Percentiles rank a stretch among this genome's conserved stretches.
phyloP scores from a whole-genome alignment of 306 rosid species.

The Echinosophora koreensis region DNA sequence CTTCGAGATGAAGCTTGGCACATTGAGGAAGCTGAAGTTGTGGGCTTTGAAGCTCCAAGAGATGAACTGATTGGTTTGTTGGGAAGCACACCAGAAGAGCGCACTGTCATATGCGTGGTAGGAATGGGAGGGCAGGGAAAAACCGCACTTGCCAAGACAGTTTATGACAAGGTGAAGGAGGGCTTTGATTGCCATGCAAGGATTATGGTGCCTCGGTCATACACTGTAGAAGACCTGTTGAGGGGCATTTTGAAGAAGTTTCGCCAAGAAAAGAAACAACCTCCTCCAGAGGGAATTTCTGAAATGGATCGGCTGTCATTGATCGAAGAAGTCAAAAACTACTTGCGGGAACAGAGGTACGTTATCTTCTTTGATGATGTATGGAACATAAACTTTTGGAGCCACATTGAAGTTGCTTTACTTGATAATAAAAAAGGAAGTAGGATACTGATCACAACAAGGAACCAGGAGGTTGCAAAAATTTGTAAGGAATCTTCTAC shows the following conservation, averaged over 20 bases:
- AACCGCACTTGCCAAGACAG: slow-evolving; percentile 36
- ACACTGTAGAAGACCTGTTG: neutral
- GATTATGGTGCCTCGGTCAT: slow-evolving; percentile 32
- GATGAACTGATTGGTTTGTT: neutral
- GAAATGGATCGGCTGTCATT: neutral
- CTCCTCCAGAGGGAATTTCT: neutral
- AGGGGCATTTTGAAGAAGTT: neutral
- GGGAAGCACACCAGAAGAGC: neutral
- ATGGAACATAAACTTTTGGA: neutral
- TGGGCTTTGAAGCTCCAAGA: neutral
- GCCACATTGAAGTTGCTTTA: neutral
- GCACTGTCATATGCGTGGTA: slow-evolving; percentile 8
- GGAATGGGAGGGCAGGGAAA: slow-evolving; percentile 37
- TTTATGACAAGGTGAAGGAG: neutral
- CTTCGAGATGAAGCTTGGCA: neutral
- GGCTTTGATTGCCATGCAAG: neutral
- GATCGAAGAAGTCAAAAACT: neutral
- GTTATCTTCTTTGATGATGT: slow-evolving; percentile 42
- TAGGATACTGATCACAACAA: slow-evolving; percentile 20
- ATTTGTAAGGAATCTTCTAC: neutral
- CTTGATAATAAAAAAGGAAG: neutral
- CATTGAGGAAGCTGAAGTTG: slow-evolving; percentile 7
- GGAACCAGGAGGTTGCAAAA: neutral
- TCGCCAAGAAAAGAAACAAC: neutral
- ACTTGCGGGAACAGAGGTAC: neutral